Evolutionary conservation across 2,329 filamentous ascomycete species (phyloP), one percentile per base, ranked within the genome.

Genomic region (Didymella pomorum): DNA sequence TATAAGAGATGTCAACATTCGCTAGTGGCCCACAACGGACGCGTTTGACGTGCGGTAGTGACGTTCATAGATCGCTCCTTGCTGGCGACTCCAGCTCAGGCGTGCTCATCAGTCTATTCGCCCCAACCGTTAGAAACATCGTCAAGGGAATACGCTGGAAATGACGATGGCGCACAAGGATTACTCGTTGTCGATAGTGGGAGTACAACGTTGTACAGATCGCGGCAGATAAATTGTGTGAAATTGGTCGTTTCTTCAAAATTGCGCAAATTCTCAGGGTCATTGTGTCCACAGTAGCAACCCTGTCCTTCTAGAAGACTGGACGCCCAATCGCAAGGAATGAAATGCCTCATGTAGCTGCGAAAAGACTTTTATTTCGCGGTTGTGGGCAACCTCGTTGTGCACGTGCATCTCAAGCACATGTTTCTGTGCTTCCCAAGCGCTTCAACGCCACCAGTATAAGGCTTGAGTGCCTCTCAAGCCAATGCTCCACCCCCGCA

Each of bases 31-130:
- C 60, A 63, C 59, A 54, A 42, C 37, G 52, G 54, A 56, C 39
- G 58, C 63, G 63, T 63, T 66, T 68, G 63, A 63, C 59, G 62
- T 66, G 58, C 67, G 55, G 61, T 53, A 56, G 59, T 68, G 58
- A 63, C 57, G 60, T 61, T 58, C 56, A 43, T 37, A 43, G 58
- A 59, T 60, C 55, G 58, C 44, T 43, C 43, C 11, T 46, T 39
- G 26, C 58, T 37, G 51, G 45, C 56, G 50, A 57, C 53, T 56
- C 47, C 52, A 58, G 51, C 29, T 45, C 18, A 53, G 49, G 39
- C 56, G 44, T 45, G 46, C 51, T 43, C 41, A 49, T 55, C 25
- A 42, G 35, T 57, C 31, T 53, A 35, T n/a, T 50, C 42, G 39
- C 52, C 23, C 49, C 51, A 56, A 61, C 42, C 52, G 28, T 39